Conservation (phyloP, 495 filamentous ascomycete genomes). For the Aspergillus coremiiformis region DNA sequence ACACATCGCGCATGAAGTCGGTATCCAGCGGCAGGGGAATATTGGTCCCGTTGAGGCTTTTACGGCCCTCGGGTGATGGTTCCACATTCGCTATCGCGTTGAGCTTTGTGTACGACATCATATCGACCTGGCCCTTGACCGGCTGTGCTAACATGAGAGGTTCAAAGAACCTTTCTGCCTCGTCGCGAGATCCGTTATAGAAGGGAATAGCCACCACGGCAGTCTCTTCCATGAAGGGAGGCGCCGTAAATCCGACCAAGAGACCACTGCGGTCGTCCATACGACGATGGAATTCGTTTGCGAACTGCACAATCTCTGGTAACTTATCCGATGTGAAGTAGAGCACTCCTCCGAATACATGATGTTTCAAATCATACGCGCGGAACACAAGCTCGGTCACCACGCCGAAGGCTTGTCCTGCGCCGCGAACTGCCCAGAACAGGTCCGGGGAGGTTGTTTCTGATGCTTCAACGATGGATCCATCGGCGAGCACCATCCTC, state of each 20-base stretch:
- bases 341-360: conserved; percentile 36
- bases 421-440: conserved; percentile 39
- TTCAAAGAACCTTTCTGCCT: conserved; percentile 27
- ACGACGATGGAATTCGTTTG: conserved; percentile 29
- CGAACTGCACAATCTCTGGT: conserved; percentile 26
- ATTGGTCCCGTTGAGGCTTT: neutral
- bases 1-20: neutral
- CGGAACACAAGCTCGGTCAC: conserved; percentile 33
- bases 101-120: conserved; percentile 22
- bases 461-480: conserved; percentile 25
- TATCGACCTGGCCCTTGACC: conserved; percentile 13
- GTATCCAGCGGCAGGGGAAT: neutral
- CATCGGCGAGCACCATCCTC: conserved; percentile 42
- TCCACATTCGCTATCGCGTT: conserved; percentile 5
- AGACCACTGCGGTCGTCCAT: conserved; percentile 14
- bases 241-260: conserved; percentile 24
- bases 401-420: conserved; percentile 34
- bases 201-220: conserved; percentile 27
- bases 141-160: conserved; percentile 22
- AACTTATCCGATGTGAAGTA: conserved; percentile 32
- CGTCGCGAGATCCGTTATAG: conserved; percentile 36
- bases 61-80: conserved; percentile 2
- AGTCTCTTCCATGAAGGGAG: conserved; percentile 17
- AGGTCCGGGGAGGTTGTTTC: conserved; percentile 25
- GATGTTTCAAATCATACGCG: conserved; percentile 23